phyloP scores from a whole-genome alignment of 805 yeast genomes.

The Huiozyma sinensis region DNA sequence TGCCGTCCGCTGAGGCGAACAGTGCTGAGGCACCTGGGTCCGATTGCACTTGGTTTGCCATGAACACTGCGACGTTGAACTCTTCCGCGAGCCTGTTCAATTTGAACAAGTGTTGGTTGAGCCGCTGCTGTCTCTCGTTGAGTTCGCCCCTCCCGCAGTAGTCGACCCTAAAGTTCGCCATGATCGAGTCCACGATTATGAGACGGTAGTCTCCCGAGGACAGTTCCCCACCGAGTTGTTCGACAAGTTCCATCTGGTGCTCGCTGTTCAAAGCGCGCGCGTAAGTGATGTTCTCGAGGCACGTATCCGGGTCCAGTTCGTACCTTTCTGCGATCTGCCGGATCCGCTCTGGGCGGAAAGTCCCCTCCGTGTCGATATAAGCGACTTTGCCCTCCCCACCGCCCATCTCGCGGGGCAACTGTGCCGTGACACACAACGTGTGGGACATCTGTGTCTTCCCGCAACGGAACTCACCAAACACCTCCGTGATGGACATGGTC shows the following conservation, averaged over 20 bases:
- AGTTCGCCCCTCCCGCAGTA: conserved; percentile 71
- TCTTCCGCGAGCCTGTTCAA: conserved; percentile 60
- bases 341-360: conserved; percentile 64
- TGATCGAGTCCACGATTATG: conserved; percentile 58
- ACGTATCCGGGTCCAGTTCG: conserved; percentile 57
- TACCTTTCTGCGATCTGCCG: conserved; percentile 56
- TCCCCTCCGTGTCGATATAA: conserved; percentile 73
- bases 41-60: conserved; percentile 71
- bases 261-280: conserved; percentile 71
- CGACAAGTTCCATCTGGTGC: conserved; percentile 65
- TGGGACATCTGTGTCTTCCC: conserved; percentile 79
- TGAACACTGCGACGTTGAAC: conserved; percentile 64
- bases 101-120: conserved; percentile 44
- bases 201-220: conserved; percentile 57
- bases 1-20: conserved; percentile 73
- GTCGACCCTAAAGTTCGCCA: conserved; percentile 73
- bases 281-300: conserved; percentile 61
- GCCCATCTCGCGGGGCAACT: conserved; percentile 56
- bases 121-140: conserved; percentile 65
- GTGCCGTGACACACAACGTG: conserved; percentile 67
- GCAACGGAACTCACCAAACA: conserved; percentile 70
- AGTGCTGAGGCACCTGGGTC: conserved; percentile 76
- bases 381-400: conserved; percentile 79
- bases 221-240: conserved; percentile 54
- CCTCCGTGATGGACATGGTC: conserved; percentile 70